Evolutionary conservation across 345 rosid species (phyloP), one percentile per base, ranked within the genome.

Genomic region (Camelina neglecta): DNA sequence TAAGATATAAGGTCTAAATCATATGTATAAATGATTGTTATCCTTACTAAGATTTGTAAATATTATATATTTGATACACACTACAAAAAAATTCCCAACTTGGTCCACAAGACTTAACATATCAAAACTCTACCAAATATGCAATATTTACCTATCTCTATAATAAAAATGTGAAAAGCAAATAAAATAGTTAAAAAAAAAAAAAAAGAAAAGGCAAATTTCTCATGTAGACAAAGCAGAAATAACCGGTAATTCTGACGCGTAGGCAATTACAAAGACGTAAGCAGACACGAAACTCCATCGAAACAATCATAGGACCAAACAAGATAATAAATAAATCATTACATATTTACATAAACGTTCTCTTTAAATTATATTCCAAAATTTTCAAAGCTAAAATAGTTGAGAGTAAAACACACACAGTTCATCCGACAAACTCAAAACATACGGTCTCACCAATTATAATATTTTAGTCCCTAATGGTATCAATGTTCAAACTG

Each of bases 281-380:
- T 60, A 73, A 60, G 73, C 49, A 21, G 31, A 44, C 74, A 73
- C 81, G 81, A 66, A 73, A 78, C 81, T 78, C 65, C 15, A 67
- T 7, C 60, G 1, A 65, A 48, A 71, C 48, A 71, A 72, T 65
- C 73, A 71, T 72, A 9, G 15, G 62, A 49, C 48, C 38, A 41
- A 69, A 45, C 35, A 31, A 26, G 11, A 54, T 13, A 16, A 38
- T 16, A 64, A 65, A 16, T 39, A 47, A 70, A 63, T 20, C 33
- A 57, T 38, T 58, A 64, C 67, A 21, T 38, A 57, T 49, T 38
- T 58, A 64, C 67, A 21, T 38, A 57, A 20, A 63, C 71, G 62
- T 68, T 68, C 44, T 62, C 44, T 6, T n/a, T 1, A 21, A 61
- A 11, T 5, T 18, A 69, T 53, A 61, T 44, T 69, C 49, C 10